Conservation (phyloP, 1,284 basidiomycete genomes). For the Pholiota adiposa region DNA sequence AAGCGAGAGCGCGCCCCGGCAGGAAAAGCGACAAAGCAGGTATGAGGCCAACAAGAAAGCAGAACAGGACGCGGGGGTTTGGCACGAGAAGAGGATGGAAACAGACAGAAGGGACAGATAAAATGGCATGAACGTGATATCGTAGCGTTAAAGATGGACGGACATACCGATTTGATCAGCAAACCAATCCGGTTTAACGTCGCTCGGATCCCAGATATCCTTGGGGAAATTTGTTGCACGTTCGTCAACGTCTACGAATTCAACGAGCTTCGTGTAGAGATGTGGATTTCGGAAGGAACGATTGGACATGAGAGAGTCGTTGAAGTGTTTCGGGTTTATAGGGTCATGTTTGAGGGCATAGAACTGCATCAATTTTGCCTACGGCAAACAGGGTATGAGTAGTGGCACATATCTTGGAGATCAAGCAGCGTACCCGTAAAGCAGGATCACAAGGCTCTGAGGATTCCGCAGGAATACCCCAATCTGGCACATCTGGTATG, state of each 20-base stretch:
- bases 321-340: conserved; percentile 84
- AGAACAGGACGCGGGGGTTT: not conserved
- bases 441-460: conserved; percentile 55
- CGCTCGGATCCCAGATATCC: conserved; percentile 70
- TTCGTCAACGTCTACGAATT: conserved; percentile 91
- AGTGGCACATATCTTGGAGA: not conserved
- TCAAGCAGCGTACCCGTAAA: conserved; percentile 55
- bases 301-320: conserved; percentile 89
- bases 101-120: conserved; percentile 13
- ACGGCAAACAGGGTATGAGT: conserved; percentile 1
- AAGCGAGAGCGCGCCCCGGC: not conserved
- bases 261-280: conserved; percentile 90
- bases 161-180: conserved; percentile 70
- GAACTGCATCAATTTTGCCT: conserved; percentile 84
- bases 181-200: conserved; percentile 67
- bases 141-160: conserved; percentile 7
- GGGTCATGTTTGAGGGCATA: conserved; percentile 69
- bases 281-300: conserved; percentile 95
- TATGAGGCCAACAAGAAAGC: not conserved
- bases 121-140: conserved; percentile 28
- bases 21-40: not conserved
- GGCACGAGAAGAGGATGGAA: not conserved
- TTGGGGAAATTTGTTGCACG: conserved; percentile 78
- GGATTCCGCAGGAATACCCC: conserved; percentile 78
- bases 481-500: conserved; percentile 66